Percentiles rank a stretch among this genome's conserved stretches.
These are phyloP conservation scores for Cyclotella choctawhatcheeana DNA, from an alignment of 108 stramenopile genomes.

Conservation along the genomic window DNA sequence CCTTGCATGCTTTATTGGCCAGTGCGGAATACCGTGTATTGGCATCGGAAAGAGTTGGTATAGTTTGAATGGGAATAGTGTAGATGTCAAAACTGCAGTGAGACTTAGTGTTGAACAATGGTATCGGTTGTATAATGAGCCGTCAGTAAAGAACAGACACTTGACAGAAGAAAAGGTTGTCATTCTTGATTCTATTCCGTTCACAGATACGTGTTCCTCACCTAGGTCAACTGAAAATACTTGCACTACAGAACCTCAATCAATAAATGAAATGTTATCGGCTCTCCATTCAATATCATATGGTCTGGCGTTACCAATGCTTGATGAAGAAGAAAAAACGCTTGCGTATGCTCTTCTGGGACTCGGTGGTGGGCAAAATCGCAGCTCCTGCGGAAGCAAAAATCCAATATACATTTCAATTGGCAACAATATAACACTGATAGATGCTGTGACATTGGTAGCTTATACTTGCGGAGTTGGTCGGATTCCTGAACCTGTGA, in stretches of 20 bases:
- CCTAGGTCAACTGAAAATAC: not conserved
- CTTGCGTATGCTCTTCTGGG: constrained; percentile 65
- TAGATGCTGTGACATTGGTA: constrained; percentile 53
- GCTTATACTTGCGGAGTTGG: constrained; percentile 37
- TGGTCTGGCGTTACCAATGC: constrained; percentile 59
- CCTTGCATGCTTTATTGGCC: constrained; percentile 67
- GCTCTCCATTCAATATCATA: constrained; percentile 19
- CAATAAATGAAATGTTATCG: constrained; percentile 32
- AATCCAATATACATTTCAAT: constrained; percentile 76
- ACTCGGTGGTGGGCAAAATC: constrained; percentile 55
- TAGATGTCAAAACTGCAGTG: constrained; percentile 10
- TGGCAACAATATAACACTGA: constrained; percentile 60
- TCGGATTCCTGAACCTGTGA: constrained; percentile 76
- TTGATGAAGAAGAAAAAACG: constrained; percentile 14
- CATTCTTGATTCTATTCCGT: not conserved
- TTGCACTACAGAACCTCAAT: not conserved
- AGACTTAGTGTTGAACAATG: constrained; percentile 12
- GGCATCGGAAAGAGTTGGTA: constrained; percentile 73
- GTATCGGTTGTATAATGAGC: not conserved
- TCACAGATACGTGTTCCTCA: not conserved
- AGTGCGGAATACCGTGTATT: constrained; percentile 65
- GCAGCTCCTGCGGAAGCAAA: constrained; percentile 24
- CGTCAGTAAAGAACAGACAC: too few relatives aligned
- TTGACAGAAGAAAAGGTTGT: not conserved
- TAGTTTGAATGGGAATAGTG: constrained; percentile 40